Conservation (phyloP, 2,329 filamentous ascomycete species). For the Phyllosticta ampelicida region DNA sequence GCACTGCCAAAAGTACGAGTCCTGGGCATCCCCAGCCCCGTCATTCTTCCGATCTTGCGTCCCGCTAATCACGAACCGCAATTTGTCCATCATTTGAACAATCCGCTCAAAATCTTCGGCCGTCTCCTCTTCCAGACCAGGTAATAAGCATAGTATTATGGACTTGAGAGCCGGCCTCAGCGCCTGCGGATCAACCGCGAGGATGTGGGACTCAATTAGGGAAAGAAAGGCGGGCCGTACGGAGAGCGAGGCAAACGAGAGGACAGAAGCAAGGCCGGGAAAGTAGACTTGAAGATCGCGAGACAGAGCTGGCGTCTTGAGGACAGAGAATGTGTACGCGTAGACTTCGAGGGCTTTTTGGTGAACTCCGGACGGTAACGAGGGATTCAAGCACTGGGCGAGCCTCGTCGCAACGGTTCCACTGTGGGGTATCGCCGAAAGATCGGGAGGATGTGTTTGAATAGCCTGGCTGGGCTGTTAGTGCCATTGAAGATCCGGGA, state of each 20-base stretch:
- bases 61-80: conserved; percentile 47
- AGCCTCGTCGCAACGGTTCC: conserved; percentile 76
- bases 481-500: neutral
- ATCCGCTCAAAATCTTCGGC: conserved; percentile 95
- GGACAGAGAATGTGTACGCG: conserved; percentile 72
- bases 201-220: conserved; percentile 69
- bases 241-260: conserved; percentile 89
- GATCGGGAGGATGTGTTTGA: conserved; percentile 68
- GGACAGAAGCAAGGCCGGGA: conserved; percentile 74
- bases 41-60: conserved; percentile 39
- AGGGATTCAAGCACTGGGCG: conserved; percentile 88
- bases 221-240: conserved; percentile 79
- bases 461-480: conserved; percentile 51
- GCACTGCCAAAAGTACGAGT: conserved; percentile 97
- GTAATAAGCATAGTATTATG: conserved; percentile 76
- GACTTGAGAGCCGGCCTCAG: conserved; percentile 84
- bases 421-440: conserved; percentile 69
- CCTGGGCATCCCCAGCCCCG: conserved; percentile 38
- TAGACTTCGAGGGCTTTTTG: conserved; percentile 97
- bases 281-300: conserved; percentile 79
- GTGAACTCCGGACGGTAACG: conserved; percentile 88
- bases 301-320: conserved; percentile 64
- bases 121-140: conserved; percentile 88
- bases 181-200: conserved; percentile 57
- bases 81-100: conserved; percentile 62